Conservation (phyloP, 2,329 filamentous ascomycete species). For the Fusarium haematococcum region DNA sequence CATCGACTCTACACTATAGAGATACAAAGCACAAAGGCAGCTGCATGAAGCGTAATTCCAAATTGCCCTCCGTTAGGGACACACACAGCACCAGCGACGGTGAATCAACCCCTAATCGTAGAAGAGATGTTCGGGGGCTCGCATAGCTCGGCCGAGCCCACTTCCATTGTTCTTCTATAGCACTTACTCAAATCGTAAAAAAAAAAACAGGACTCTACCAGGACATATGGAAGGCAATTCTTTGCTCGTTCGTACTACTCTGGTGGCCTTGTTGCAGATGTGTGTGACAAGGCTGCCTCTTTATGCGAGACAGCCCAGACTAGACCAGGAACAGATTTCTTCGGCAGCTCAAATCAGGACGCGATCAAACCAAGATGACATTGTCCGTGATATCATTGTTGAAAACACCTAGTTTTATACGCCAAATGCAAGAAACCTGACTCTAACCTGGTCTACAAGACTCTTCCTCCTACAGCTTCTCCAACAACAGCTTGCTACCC, state of each 20-base stretch:
- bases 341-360: neutral
- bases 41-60: neutral
- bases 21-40: neutral
- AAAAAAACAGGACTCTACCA: neutral
- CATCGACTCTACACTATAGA: neutral
- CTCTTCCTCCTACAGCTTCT: slow-evolving; percentile 58
- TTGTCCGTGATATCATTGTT: slow-evolving; percentile 40
- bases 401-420: slow-evolving; percentile 41
- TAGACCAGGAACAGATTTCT: neutral
- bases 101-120: neutral
- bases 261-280: slow-evolving; percentile 10
- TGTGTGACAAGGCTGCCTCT: slow-evolving; percentile 4
- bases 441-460: slow-evolving; percentile 8
- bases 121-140: neutral
- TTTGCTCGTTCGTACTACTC: slow-evolving; percentile 17
- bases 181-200: neutral
- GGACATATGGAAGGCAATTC: neutral
- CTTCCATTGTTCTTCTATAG: neutral
- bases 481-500: slow-evolving; percentile 70
- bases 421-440: slow-evolving; percentile 36
- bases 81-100: neutral
- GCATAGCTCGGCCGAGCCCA: too few species aligned
- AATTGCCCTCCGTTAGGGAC: neutral
- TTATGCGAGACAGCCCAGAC: neutral
- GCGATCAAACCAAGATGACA: slow-evolving; percentile 19